Base-by-base conservation (phyloP, 2,329 filamentous ascomycete species). In the Fusarium sp. region DNA sequence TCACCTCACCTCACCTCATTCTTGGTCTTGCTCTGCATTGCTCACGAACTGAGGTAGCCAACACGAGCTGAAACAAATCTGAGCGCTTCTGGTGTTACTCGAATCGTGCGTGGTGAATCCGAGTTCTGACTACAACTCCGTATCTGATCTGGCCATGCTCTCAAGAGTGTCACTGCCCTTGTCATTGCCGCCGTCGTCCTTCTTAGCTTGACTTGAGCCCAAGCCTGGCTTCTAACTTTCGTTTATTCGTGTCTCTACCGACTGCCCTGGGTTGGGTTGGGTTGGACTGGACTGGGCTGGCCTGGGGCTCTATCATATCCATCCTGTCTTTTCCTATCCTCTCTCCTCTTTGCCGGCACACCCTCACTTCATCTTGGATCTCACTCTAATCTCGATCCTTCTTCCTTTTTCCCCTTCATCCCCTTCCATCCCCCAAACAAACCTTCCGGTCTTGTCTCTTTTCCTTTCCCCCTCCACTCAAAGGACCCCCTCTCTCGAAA, bases 181-280 rank as follows among this genome's bases (percentile, higher is more conserved):
- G 68, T 57, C 63, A 56, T 74, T 73, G 72, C 72, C 72, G 70
- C 69, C 68, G 61, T 74, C 63, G 60, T 61, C 44, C 58, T 65
- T 51, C 62, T 59, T 52, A 55, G 33, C 49, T 38, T 60, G 38
- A 52, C 55, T 31, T 59, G 38, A 38, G 50, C 58, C 38, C 22
- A 8, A 48, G 40, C 42, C 42, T 36, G 51, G 51, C 42, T 46
- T 54, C 71, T 68, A 58, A 66, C 52, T 72, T 68, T 72, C 51
- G 63, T 64, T 61, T 66, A 53, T 53, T 46, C 34, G 62, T 52
- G 52, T 38, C 43, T 52, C 45, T 54, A 31, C 31, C 40, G 31
- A 28, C 39, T 31, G 28, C 28, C 28, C 28, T 31, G 28, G 28
- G 28, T 31, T 31, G 28, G 28, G 28, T 22, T 42, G n/a, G 38